Percentiles rank a stretch among this genome's conserved stretches.
Conservation (phyloP, 768 basidiomycete genomes). For the Cystofilobasidium macerans region DNA sequence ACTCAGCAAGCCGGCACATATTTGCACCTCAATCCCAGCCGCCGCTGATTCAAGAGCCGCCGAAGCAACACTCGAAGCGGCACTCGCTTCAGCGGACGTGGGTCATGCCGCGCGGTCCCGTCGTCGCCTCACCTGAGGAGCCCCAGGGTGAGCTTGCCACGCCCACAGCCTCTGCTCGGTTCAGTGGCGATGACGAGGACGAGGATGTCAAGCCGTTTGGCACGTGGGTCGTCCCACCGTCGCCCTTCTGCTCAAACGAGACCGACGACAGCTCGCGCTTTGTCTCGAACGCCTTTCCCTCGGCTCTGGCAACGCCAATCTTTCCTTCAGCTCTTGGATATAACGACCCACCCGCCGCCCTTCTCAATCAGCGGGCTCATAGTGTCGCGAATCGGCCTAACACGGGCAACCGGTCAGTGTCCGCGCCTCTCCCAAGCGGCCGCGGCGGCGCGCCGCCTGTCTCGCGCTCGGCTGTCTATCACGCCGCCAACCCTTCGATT, state of each 20-base stretch:
- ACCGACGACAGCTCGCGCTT: conserved; percentile 3
- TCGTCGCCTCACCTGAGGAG: conserved; percentile 7
- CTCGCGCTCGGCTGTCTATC: conserved; percentile 23
- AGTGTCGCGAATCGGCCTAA: not conserved
- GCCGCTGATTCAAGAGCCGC: not conserved
- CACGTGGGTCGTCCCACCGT: conserved; percentile 22
- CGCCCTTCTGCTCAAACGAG: conserved; percentile 5
- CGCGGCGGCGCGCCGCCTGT: conserved; percentile 16
- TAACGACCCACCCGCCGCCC: conserved; percentile 20
- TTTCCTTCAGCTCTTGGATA: conserved; percentile 14
- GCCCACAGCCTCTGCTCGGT: not conserved
- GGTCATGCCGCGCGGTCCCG: conserved; percentile 16
- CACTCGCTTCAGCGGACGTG: conserved; percentile 15
- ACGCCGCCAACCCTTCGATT: conserved; percentile 11
- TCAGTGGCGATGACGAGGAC: conserved; percentile 2
- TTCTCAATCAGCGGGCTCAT: not conserved
- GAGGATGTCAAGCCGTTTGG: conserved; percentile 26
- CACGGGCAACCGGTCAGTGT: not conserved
- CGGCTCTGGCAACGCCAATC: too few species aligned
- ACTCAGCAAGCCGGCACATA: not conserved
- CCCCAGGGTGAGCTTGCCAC: not conserved
- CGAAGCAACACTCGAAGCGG: not conserved
- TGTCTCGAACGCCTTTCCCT: not conserved
- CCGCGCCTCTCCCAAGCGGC: not conserved
- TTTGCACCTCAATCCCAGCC: not conserved